Conservation (phyloP, 2,329 filamentous ascomycete genomes). For the Aspergillus sergii region DNA sequence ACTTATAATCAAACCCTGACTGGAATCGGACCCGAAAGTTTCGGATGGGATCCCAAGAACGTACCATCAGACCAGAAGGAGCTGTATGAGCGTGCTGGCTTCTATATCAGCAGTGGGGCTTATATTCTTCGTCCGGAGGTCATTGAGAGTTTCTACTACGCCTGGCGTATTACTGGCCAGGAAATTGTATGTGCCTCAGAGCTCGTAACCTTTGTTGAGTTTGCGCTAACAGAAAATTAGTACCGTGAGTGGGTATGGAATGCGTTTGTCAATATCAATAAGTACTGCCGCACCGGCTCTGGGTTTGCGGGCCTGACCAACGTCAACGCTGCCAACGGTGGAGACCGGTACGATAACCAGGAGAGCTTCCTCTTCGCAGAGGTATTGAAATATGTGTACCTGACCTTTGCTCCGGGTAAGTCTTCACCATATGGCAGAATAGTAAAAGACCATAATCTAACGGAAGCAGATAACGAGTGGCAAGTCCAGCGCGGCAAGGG, state of each 20-base stretch:
- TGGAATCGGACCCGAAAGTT: constrained; percentile 75
- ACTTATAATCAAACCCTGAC: constrained; percentile 72
- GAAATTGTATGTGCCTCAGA: constrained; percentile 45
- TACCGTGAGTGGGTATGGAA: constrained; percentile 87
- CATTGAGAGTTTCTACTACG: constrained; percentile 83
- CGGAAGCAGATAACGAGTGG: constrained; percentile 57
- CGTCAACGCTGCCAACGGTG: constrained; percentile 66
- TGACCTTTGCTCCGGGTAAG: constrained; percentile 61
- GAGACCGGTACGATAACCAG: constrained; percentile 68
- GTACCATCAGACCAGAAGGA: constrained; percentile 50
- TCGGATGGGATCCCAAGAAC: constrained; percentile 61
- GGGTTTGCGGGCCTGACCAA: constrained; percentile 69
- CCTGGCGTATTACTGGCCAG: constrained; percentile 77
- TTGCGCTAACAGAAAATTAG: constrained; percentile 25
- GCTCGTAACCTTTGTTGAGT: neutral
- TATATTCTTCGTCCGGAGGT: constrained; percentile 81
- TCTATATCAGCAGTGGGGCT: constrained; percentile 63
- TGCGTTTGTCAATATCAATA: constrained; percentile 70
- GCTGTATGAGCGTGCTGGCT: constrained; percentile 70
- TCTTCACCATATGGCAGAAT: neutral
- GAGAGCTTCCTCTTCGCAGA: constrained; percentile 90
- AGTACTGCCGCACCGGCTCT: constrained; percentile 62
- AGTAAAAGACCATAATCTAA: neutral
- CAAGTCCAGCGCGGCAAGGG: constrained; percentile 54
- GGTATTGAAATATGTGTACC: constrained; percentile 80